These are phyloP conservation scores for Cladosporium sp. DNA, from an alignment of 2,329 filamentous ascomycete species.

Conservation along the genomic window DNA sequence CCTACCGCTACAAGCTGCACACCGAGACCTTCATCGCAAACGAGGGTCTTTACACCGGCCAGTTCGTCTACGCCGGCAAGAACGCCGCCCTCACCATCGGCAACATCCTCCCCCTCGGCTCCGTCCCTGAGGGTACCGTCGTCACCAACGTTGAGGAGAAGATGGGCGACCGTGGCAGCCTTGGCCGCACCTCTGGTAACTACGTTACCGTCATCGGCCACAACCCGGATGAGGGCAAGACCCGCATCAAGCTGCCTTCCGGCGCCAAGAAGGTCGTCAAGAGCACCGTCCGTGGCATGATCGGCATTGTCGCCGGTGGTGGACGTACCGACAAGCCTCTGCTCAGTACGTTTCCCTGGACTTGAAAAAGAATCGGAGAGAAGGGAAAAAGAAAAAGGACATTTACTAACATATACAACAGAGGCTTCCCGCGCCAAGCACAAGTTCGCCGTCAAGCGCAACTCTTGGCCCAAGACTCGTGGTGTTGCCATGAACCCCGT, in stretches of 20 bases:
- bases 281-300: slow-evolving; percentile 93
- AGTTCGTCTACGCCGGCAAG: slow-evolving; percentile 99
- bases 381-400: background rate
- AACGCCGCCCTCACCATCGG: slow-evolving; percentile 94
- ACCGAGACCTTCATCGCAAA: slow-evolving; percentile 99
- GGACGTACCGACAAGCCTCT: slow-evolving; percentile 99
- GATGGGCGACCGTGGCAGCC: slow-evolving; percentile 90
- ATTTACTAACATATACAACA: slow-evolving; percentile 39
- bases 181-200: slow-evolving; percentile 97
- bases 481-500: slow-evolving; percentile 99
- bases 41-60: slow-evolving; percentile 99
- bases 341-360: slow-evolving; percentile 62
- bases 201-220: slow-evolving; percentile 98
- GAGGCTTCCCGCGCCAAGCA: slow-evolving; percentile 99
- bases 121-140: slow-evolving; percentile 98
- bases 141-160: slow-evolving; percentile 99
- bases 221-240: slow-evolving; percentile 99
- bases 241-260: slow-evolving; percentile 97
- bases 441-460: slow-evolving; percentile 99
- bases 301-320: slow-evolving; percentile 98
- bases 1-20: slow-evolving; percentile 96
- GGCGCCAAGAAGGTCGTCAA: slow-evolving; percentile 99
- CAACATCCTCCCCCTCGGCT: slow-evolving; percentile 92
- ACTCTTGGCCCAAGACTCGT: slow-evolving; percentile 99
- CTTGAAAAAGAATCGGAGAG: background rate